These are phyloP conservation scores for Astrephomene gubernaculifera DNA, from an alignment of 139 green algal genomes.

Conservation along the genomic window DNA sequence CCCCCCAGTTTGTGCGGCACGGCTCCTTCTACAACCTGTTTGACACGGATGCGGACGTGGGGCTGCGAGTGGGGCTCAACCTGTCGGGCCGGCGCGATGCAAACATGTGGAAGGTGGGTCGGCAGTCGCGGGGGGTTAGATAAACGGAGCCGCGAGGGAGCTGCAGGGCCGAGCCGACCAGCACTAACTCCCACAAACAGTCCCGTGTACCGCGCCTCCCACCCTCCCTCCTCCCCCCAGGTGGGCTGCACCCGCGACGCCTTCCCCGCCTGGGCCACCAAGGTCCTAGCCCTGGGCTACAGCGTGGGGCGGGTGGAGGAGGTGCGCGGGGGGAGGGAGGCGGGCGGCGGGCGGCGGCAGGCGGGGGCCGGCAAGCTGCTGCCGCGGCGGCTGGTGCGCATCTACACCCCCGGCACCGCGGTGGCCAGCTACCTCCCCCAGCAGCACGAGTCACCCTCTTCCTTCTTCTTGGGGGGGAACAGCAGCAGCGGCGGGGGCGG, in stretches of 20 bases:
- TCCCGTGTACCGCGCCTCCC: background rate
- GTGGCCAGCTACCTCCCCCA: slow-evolving; percentile 14
- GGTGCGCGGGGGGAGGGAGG: background rate
- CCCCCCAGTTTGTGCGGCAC: slow-evolving; percentile 62
- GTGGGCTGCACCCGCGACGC: slow-evolving; percentile 60
- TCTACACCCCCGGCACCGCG: slow-evolving; percentile 75
- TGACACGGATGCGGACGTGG: slow-evolving; percentile 75
- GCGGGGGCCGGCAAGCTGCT: slow-evolving; percentile 47
- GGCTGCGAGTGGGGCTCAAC: slow-evolving; percentile 68
- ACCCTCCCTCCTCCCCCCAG: slow-evolving; percentile 1
- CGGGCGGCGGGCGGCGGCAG: slow-evolving; percentile 9
- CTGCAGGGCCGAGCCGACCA: too few species aligned
- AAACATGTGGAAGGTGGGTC: slow-evolving; percentile 80
- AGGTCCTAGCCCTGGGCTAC: slow-evolving; percentile 72
- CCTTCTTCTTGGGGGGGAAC: too few species aligned
- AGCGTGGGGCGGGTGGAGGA: slow-evolving; percentile 74
- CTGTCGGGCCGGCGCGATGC: slow-evolving; percentile 49
- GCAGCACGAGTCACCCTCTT: background rate
- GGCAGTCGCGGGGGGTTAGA: too few species aligned
- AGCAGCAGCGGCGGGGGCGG: too few species aligned
- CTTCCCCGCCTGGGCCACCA: slow-evolving; percentile 68
- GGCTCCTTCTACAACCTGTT: slow-evolving; percentile 79
- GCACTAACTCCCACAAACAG: too few species aligned
- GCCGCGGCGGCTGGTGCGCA: slow-evolving; percentile 57
- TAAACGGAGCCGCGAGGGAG: too few species aligned